Evolutionary conservation across 768 basidiomycete species (phyloP), one percentile per base, ranked within the genome.

Genomic region (Boletus coccyginus): DNA sequence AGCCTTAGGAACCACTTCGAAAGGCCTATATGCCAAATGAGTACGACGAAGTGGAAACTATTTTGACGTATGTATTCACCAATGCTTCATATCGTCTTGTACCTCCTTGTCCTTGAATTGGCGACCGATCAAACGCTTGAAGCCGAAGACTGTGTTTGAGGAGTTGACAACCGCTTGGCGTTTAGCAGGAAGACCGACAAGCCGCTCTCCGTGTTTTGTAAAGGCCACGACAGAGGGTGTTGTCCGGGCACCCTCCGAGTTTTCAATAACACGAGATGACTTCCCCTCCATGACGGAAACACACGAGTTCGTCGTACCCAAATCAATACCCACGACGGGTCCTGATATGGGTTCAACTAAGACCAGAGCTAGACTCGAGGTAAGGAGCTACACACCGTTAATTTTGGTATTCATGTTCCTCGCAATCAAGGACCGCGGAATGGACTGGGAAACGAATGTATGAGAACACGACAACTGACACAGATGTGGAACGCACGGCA

Each of bases 211-310:
- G 66, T 98, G 94, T 74, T 98, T 97, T 53, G 97, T 94, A 82
- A 99, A 99, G 39, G 96, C 96, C 62, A 98, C 93, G 53, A 98
- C 94, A 39, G 97, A 99, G 3, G 97, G 97, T 16, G 97, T 99
- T 60, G 97, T 98, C 63, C 97, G 87, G 55, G 90, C 91, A 79
- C 97, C 96, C 78, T 98, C 96, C 7, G 95, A 79, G 78, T 98
- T 98, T 77, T 98, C 97, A 63, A 99, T 89, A 61, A 98, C 96
- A 62, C 92, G 89, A 48, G 95, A 84, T 36, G 87, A 88, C 78
- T 96, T 87, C 63, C 93, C 95, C 78, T 98, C 95, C 92, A 96
- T 97, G 59, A 97, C 82, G 47, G 90, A 86, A 55, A 94, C 92
- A 73, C 91, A 94, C 47, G 92, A 94, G 74, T 92, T 92, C 32